A percentile compares a stretch with the other conserved stretches of the same genome.
phyloP scores from a whole-genome alignment of 2,329 filamentous ascomycete genomes.

The Gaeumannomyces sp. region DNA sequence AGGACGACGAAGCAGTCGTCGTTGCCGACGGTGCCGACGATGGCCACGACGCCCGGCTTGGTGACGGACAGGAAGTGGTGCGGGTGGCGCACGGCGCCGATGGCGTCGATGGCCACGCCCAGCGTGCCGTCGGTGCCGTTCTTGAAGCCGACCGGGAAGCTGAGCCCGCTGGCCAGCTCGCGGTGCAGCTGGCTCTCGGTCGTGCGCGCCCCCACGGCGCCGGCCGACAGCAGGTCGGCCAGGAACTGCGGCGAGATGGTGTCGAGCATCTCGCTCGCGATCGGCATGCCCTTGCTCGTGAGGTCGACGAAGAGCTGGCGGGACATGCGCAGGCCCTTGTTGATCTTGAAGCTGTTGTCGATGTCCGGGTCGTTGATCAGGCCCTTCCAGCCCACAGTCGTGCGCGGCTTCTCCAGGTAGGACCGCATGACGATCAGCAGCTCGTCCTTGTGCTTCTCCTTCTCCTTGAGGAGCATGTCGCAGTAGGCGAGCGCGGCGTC shows the following conservation, averaged over 20 bases:
- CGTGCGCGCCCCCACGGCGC: slow-evolving; percentile 90
- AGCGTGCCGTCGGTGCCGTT: slow-evolving; percentile 95
- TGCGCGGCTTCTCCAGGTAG: slow-evolving; percentile 98
- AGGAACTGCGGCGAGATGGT: slow-evolving; percentile 98
- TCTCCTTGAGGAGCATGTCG: slow-evolving; percentile 65
- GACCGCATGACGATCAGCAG: slow-evolving; percentile 94
- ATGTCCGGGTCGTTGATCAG: slow-evolving; percentile 99
- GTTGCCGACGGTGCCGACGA: slow-evolving; percentile 88
- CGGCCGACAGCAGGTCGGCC: slow-evolving; percentile 89
- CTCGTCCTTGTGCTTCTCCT: slow-evolving; percentile 74
- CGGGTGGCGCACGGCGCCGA: slow-evolving; percentile 62
- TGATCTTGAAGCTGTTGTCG: slow-evolving; percentile 95
- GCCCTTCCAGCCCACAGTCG: slow-evolving; percentile 98
- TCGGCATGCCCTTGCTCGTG: slow-evolving; percentile 81
- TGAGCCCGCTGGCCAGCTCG: slow-evolving; percentile 88
- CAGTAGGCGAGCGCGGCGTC: slow-evolving; percentile 84
- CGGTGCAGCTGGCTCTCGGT: slow-evolving; percentile 96
- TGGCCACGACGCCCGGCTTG: slow-evolving; percentile 92
- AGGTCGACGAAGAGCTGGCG: slow-evolving; percentile 90
- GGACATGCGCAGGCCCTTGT: slow-evolving; percentile 92
- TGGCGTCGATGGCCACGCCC: slow-evolving; percentile 89
- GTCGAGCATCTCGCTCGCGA: slow-evolving; percentile 97
- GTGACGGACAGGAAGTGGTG: slow-evolving; percentile 99
- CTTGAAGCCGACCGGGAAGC: slow-evolving; percentile 99
- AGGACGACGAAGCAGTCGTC: slow-evolving; percentile 97